phyloP scores from a whole-genome alignment of 148 eudicot genomes.

The Rhododendron ferrugineum region DNA sequence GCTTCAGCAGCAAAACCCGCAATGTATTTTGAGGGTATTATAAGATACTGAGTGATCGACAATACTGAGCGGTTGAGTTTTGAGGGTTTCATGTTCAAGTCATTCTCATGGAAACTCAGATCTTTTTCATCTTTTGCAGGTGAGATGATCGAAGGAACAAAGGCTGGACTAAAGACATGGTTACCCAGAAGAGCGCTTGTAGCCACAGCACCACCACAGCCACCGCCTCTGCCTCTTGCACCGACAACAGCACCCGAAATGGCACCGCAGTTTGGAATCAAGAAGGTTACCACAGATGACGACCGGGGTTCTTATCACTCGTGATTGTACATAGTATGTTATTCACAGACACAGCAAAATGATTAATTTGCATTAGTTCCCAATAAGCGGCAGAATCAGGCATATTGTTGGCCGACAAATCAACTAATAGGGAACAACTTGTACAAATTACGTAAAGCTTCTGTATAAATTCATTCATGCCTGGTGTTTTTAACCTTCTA shows the following conservation, averaged over 20 bases:
- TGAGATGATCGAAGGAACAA: slow-evolving; percentile 8
- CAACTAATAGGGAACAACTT: not conserved
- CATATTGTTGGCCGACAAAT: not conserved
- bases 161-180: slow-evolving; percentile 6
- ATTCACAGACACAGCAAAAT: not conserved
- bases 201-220: not conserved
- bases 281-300: not conserved
- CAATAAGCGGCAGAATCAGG: not conserved
- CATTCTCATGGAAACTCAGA: not conserved
- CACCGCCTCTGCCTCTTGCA: slow-evolving; percentile 4
- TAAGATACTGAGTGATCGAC: not conserved
- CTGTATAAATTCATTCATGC: not conserved
- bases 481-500: not conserved
- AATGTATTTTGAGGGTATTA: slow-evolving; percentile 7
- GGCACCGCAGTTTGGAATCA: not conserved
- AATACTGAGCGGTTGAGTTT: not conserved
- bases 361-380: not conserved
- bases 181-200: slow-evolving; percentile 33
- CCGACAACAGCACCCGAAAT: not conserved
- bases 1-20: slow-evolving; percentile 23
- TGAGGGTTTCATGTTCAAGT: not conserved
- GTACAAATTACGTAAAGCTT: not conserved
- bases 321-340: not conserved
- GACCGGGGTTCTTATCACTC: not conserved
- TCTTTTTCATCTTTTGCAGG: slow-evolving; percentile 14